Conservation (phyloP, 1,139 yeast species). For the Eremothecium coryli region DNA sequence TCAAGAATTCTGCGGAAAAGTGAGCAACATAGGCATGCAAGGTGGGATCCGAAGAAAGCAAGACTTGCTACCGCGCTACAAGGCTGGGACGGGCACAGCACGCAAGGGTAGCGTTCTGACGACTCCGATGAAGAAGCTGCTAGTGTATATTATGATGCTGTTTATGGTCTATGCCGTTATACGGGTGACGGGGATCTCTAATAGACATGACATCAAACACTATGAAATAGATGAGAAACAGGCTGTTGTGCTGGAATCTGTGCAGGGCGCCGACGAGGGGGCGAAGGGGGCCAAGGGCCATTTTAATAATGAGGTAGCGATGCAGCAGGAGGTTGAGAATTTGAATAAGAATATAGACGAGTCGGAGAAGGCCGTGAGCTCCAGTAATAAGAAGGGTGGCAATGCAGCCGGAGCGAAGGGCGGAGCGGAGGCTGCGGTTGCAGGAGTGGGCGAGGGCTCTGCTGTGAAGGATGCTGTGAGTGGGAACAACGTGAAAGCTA, state of each 20-base stretch:
- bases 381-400: conserved; percentile 6
- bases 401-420: conserved; percentile 3
- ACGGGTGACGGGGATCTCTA: conserved; percentile 18
- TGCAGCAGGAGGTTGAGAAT: conserved; percentile 29
- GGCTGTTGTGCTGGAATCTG: conserved; percentile 2
- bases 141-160: conserved; percentile 32
- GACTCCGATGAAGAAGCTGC: conserved; percentile 38
- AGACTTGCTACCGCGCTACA: conserved; percentile 29
- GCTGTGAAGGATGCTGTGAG: conserved; percentile 6
- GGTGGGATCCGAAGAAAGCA: conserved; percentile 30
- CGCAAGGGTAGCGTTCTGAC: conserved; percentile 28
- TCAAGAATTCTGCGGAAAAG: too few species aligned
- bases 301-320: conserved; percentile 25
- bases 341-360: conserved; percentile 20
- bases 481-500: conserved; percentile 14
- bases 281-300: conserved; percentile 16
- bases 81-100: conserved; percentile 11
- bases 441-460: conserved; percentile 6
- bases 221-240: conserved; percentile 24
- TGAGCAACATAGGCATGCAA: conserved; percentile 19
- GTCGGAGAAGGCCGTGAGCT: conserved; percentile 3
- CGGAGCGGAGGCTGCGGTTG: conserved; percentile 5
- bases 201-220: conserved; percentile 12
- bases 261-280: background rate
- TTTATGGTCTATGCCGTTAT: conserved; percentile 28